Evolutionary conservation across 2,329 filamentous ascomycete species (phyloP), one percentile per base, ranked within the genome.

Genomic region (Monosporascus sp.): DNA sequence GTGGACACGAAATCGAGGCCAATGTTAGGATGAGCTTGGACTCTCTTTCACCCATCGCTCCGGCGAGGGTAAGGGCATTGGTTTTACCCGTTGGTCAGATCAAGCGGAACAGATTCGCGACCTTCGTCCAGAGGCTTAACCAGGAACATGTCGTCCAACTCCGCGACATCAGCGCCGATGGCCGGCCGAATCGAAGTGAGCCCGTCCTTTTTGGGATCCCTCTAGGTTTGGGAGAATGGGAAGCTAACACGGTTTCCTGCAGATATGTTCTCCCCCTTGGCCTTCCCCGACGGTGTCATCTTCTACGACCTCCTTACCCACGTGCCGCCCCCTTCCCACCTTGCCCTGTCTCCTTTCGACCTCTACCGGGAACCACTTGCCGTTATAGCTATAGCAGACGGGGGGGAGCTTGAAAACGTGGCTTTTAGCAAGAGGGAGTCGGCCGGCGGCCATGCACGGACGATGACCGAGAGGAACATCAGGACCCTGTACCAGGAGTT

Each of bases 231-330:
- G 11, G 2, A 25, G n/a, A 38, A 22, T n/a, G 15, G 27, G 27
- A 51, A 27, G 47, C 61, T 67, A 50, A 65, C 52, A 0, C 24
- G 36, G n/a, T 50, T 18, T 45, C 51, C 57, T 51, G 55, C 69
- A 96, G 91, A 90, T 71, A 92, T 94, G 85, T 97, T 97, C 72
- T 96, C 90, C 54, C 93, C 93, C 41, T 76, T 94, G 64, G 89
- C 88, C 15, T 96, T 94, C 70, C 91, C 90, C 11, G 82, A 85
- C 61, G 93, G 93, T 55, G 85, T 86, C 64, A 87, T 97, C 56
- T 80, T 97, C 63, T 97, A 94, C 78, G 88, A 96, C 68, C 81
- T 97, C 57, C 85, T 88, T 53, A 90, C 89, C 55, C 86, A 90
- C 64, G 77, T 88, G 51, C 88, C 90, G 24, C 85, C 89, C n/a